phyloP scores from a whole-genome alignment of 345 rosid species.

The Lagerstroemia speciosa region DNA sequence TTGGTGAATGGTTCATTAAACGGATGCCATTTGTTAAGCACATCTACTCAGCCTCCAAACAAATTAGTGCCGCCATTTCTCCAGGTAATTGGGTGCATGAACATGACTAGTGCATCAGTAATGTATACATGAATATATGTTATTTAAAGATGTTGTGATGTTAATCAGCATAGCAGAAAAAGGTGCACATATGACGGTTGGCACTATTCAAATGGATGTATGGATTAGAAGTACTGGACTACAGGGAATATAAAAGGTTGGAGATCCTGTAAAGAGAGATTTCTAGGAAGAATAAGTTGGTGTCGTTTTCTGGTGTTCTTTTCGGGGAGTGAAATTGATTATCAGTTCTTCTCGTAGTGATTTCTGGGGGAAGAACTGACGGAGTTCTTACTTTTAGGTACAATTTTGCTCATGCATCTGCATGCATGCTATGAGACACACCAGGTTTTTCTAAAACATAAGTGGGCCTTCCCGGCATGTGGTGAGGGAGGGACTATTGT shows the following conservation, averaged over 20 bases:
- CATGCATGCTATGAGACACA: no score
- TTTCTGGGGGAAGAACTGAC: no score
- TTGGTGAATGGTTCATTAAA: constrained; percentile 67
- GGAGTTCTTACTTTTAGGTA: no score
- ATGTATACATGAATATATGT: background rate
- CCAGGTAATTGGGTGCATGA: constrained; percentile 33
- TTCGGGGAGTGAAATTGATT: no score
- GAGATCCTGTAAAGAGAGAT: background rate
- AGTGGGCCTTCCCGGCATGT: no score
- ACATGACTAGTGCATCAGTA: background rate
- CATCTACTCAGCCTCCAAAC: constrained; percentile 62
- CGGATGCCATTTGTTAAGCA: constrained; percentile 64
- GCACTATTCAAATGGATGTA: background rate
- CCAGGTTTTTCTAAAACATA: no score
- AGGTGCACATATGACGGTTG: background rate
- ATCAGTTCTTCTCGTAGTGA: no score
- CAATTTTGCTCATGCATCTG: no score
- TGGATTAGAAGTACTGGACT: background rate
- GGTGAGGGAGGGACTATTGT: no score
- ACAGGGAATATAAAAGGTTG: no score
- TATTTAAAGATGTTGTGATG: background rate
- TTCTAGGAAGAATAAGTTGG: no score
- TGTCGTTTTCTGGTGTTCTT: no score
- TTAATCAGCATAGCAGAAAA: background rate
- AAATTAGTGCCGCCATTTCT: constrained; percentile 67